Evolutionary conservation across 2,329 filamentous ascomycete genomes (phyloP).

Genomic region (Paraphoma chrysanthemicola): DNA sequence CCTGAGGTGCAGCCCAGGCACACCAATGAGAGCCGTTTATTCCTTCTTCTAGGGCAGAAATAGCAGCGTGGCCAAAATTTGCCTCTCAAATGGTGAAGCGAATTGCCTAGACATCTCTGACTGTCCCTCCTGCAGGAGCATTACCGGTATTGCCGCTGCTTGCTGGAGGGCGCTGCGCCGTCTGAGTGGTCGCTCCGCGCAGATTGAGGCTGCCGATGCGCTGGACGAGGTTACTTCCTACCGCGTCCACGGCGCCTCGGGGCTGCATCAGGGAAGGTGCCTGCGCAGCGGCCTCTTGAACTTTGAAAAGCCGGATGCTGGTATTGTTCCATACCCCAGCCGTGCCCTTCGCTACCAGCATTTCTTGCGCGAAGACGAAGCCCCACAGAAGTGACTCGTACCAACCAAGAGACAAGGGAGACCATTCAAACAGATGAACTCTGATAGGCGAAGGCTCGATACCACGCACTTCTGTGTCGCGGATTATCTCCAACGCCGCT

Average conservation of each 20-base stretch:
- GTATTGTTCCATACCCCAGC: conserved; percentile 96
- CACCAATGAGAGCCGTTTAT: conserved; percentile 31
- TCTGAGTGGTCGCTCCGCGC: conserved; percentile 48
- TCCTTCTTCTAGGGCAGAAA: conserved; percentile 10
- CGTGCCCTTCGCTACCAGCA: conserved; percentile 84
- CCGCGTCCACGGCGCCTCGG: conserved; percentile 88
- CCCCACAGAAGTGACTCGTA: conserved; percentile 95
- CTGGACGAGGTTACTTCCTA: conserved; percentile 87
- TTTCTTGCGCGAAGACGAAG: conserved; percentile 88
- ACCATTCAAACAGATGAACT: conserved; percentile 94
- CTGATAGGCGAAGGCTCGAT: conserved; percentile 78
- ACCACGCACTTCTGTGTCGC: conserved; percentile 68
- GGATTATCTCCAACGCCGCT: conserved; percentile 58
- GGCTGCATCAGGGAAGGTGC: conserved; percentile 85
- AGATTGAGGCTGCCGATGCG: conserved; percentile 84
- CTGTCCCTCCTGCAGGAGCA: conserved; percentile 23
- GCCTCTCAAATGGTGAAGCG: conserved; percentile 9
- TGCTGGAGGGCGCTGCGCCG: conserved; percentile 18
- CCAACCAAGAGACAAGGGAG: conserved; percentile 87
- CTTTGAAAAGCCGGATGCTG: conserved; percentile 83
- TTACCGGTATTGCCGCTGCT: conserved; percentile 29
- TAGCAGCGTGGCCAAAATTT: conserved; percentile 16
- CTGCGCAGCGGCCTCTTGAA: conserved; percentile 81
- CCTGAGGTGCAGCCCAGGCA: conserved; percentile 24
- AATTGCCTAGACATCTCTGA: conserved; percentile 44